Conservation (phyloP, 352 stramenopile genomes). For the Aphanomyces cochlioides region DNA sequence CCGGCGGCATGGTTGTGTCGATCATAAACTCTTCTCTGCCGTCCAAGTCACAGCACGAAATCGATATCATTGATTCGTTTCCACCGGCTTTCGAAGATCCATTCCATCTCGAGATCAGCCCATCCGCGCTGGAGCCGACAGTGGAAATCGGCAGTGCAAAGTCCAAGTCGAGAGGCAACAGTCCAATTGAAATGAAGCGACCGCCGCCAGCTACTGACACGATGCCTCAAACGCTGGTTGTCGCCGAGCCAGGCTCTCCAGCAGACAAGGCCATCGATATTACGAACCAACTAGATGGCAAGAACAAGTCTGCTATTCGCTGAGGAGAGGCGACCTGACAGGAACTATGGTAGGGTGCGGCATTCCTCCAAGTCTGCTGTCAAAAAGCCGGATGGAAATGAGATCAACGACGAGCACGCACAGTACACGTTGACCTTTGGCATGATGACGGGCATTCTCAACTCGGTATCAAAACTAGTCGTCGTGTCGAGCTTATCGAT, state of each 20-base stretch:
- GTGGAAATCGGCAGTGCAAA: no score
- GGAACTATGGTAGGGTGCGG: not conserved
- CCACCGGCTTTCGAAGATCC: no score
- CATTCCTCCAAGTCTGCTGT: slow-evolving; percentile 36
- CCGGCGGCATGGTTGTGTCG: no score
- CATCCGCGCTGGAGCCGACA: no score
- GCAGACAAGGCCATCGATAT: slow-evolving; percentile 48
- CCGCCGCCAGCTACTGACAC: not conserved
- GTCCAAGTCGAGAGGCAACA: no score
- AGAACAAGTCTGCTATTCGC: slow-evolving; percentile 3
- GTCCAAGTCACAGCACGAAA: no score
- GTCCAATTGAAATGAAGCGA: slow-evolving; percentile 1
- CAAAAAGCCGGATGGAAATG: slow-evolving; percentile 63
- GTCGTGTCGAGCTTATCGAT: no score
- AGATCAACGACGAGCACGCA: slow-evolving; percentile 88
- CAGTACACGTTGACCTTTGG: slow-evolving; percentile 97
- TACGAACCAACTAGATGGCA: slow-evolving; percentile 44
- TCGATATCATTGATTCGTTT: no score
- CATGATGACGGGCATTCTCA: slow-evolving; percentile 98
- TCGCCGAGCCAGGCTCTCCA: slow-evolving; percentile 42
- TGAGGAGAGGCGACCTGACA: no score
- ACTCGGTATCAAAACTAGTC: slow-evolving; percentile 66
- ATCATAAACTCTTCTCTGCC: no score
- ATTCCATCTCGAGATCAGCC: no score
- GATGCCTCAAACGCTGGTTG: slow-evolving; percentile 18